Percentiles rank a stretch among this genome's conserved stretches.
Evolutionary conservation across 441 rosid species (phyloP).

Genomic region (Gossypium gossypioides): DNA sequence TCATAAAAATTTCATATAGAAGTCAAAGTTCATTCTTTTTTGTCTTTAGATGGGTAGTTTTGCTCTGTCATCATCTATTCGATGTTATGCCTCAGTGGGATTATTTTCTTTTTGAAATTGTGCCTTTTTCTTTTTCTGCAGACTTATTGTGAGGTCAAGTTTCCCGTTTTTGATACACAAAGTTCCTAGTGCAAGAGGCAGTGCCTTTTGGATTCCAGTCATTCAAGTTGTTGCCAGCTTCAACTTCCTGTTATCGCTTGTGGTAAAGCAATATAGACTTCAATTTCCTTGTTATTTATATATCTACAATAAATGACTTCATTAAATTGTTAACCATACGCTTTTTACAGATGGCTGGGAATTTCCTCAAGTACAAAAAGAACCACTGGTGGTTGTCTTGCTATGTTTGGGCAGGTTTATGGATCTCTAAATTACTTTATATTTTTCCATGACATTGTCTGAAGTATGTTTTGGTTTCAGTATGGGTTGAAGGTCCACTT

Average conservation of each 20-base stretch:
- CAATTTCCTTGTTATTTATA: neutral
- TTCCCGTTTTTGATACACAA: slow-evolving; percentile 58
- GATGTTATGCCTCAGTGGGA: slow-evolving; percentile 8
- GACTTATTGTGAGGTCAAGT: slow-evolving; percentile 54
- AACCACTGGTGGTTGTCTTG: slow-evolving; percentile 69
- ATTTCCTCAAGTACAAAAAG: slow-evolving; percentile 35
- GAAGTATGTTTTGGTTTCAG: slow-evolving; percentile 31
- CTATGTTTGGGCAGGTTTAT: slow-evolving; percentile 82
- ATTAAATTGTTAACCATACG: neutral
- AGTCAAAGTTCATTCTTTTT: neutral
- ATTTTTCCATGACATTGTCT: neutral
- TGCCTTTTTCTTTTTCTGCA: slow-evolving; percentile 18
- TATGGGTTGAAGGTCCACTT: slow-evolving; percentile 85
- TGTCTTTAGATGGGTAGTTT: neutral
- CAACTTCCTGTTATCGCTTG: slow-evolving; percentile 51
- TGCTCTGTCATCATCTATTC: slow-evolving; percentile 15
- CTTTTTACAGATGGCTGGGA: slow-evolving; percentile 45
- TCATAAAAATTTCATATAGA: neutral
- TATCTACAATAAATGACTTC: neutral
- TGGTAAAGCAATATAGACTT: slow-evolving; percentile 31
- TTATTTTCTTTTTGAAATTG: neutral
- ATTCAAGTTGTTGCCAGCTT: slow-evolving; percentile 73
- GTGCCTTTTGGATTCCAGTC: slow-evolving; percentile 84
- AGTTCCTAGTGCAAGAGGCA: slow-evolving; percentile 54
- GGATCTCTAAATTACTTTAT: neutral